Evolutionary conservation across 768 basidiomycete species (phyloP), one percentile per base, ranked within the genome.

Genomic region (Rhizopogon roseolus): DNA sequence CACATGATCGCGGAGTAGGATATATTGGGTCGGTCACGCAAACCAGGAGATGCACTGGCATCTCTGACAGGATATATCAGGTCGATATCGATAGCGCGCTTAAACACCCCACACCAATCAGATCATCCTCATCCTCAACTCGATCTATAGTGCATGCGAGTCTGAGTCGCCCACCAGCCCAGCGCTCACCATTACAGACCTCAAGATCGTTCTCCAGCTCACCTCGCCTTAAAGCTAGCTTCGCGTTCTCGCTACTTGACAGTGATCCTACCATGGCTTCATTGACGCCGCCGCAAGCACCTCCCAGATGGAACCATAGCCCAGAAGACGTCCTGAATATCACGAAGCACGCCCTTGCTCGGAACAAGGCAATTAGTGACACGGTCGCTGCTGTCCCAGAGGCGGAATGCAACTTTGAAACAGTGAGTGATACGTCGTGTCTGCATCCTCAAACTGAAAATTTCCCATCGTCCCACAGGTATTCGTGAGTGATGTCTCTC

Each of bases 301-400:
- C 89, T 3, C 85, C 84, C 10, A 62, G 66, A 28, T 91, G 88
- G 88, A 75, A 77, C 19, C 87, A 90, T 61, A 73, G 81, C 16
- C 73, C 81, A 0, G 81, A 82, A 53, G 81, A 86, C 25, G 77
- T 92, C 49, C 66, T 75, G 13, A 67, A 64, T 34, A 66, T 86
- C 34, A 83, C 82, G 50, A 81, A 86, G 52, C 73, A 81, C 49
- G 72, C 78, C 29, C 84, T 91, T 57, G 77, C 75, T 11, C 72
- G 75, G 49, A 76, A 85, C 66, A 80, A 80, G 44, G 72, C 70
- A 13, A 63, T 78, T 29, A 75, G 76, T 60, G 85, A 90, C 68
- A 75, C 73, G 56, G 69, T 92, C 53, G 88, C 78, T 41, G 74
- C 78, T 37, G 73, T 90, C 34, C 67, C 78, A 32, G 68, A 76